Percentiles rank a stretch among this genome's conserved stretches.
These are phyloP conservation scores for Leccinum variicolor DNA, from an alignment of 768 basidiomycete species.

Conservation along the genomic window DNA sequence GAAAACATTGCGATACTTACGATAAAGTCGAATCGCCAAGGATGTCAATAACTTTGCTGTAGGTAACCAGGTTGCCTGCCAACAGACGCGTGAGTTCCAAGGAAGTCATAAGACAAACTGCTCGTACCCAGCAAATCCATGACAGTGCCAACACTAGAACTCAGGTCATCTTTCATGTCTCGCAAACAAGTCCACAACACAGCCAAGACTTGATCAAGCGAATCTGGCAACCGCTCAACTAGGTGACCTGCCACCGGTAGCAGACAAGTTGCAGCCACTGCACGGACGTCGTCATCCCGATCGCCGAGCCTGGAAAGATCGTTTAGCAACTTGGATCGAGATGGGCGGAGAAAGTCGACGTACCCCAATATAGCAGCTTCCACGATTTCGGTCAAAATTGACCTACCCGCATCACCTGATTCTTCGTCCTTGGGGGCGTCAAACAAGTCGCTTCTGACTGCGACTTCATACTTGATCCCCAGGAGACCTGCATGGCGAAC, in stretches of 20 bases:
- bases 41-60: constrained; percentile 71
- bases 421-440: constrained; percentile 35
- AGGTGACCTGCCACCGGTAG: constrained; percentile 83
- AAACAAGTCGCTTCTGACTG: constrained; percentile 85
- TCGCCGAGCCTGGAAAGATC: constrained; percentile 68
- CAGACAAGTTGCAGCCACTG: constrained; percentile 90
- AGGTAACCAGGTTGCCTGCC: constrained; percentile 78
- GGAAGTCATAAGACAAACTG: constrained; percentile 10
- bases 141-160: constrained; percentile 93
- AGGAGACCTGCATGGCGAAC: constrained; percentile 96
- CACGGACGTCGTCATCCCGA: constrained; percentile 92
- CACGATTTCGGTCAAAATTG: constrained; percentile 76
- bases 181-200: constrained; percentile 89
- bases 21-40: constrained; percentile 65
- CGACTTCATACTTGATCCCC: constrained; percentile 97
- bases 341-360: not conserved
- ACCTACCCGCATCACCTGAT: constrained; percentile 41
- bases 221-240: constrained; percentile 69
- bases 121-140: constrained; percentile 90
- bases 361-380: constrained; percentile 91
- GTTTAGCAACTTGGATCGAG: constrained; percentile 5
- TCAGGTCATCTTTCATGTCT: constrained; percentile 94
- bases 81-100: constrained; percentile 3
- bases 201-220: constrained; percentile 68
- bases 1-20: constrained; percentile 44